Conservation (phyloP, 768 basidiomycete species). For the Boletus speciosus region DNA sequence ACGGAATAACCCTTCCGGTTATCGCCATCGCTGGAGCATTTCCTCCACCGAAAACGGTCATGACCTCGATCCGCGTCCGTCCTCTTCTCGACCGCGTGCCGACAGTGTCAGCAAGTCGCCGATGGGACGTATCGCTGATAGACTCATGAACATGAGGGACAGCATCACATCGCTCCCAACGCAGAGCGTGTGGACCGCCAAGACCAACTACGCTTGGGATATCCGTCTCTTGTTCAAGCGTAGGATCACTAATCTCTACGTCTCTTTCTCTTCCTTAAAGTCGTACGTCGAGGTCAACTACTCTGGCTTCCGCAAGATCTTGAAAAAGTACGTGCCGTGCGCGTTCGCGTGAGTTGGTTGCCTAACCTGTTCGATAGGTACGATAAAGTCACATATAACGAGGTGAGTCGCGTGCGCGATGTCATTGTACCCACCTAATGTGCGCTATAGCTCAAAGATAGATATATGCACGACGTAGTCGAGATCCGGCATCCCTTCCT, state of each 20-base stretch:
- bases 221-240: slow-evolving; percentile 85
- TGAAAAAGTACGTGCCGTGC: slow-evolving; percentile 75
- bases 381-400: slow-evolving; percentile 86
- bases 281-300: slow-evolving; percentile 91
- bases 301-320: slow-evolving; percentile 90
- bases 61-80: slow-evolving; percentile 29
- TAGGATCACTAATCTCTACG: slow-evolving; percentile 78
- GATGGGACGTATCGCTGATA: slow-evolving; percentile 42
- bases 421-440: background rate
- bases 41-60: slow-evolving; percentile 44
- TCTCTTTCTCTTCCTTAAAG: slow-evolving; percentile 68
- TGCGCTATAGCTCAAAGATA: slow-evolving; percentile 59
- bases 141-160: slow-evolving; percentile 49
- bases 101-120: slow-evolving; percentile 33
- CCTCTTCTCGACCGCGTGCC: slow-evolving; percentile 21
- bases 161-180: slow-evolving; percentile 43
- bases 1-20: slow-evolving; percentile 4
- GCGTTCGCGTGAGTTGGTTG: background rate
- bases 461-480: slow-evolving; percentile 69
- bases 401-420: slow-evolving; percentile 33
- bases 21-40: slow-evolving; percentile 38
- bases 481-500: slow-evolving; percentile 69
- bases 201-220: slow-evolving; percentile 79
- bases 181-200: slow-evolving; percentile 73
- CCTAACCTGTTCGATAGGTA: slow-evolving; percentile 51